These are phyloP conservation scores for Hura crepitans DNA, from an alignment of 441 rosid genomes.

Conservation along the genomic window DNA sequence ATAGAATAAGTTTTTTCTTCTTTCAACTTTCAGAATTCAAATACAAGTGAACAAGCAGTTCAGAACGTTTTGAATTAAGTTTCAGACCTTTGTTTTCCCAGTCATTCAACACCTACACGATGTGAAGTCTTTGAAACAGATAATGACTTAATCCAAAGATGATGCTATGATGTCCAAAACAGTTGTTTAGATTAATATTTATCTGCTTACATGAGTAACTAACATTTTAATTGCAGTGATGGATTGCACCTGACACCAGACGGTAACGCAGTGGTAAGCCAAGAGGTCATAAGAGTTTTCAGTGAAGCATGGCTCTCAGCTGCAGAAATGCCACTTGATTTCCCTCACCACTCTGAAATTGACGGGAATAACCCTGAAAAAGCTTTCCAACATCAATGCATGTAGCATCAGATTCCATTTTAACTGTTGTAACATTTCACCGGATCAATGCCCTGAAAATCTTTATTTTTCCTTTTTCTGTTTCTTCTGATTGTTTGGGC, in stretches of 20 bases:
- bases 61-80: too few relatives aligned
- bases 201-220: background rate
- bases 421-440: background rate
- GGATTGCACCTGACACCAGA: conserved; percentile 78
- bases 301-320: conserved; percentile 65
- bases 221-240: conserved; percentile 45
- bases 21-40: background rate
- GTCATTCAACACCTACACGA: too few relatives aligned
- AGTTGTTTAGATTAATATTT: background rate
- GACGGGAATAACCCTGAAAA: conserved; percentile 62
- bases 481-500: background rate
- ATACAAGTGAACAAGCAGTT: too few relatives aligned
- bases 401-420: too few relatives aligned
- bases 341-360: conserved; percentile 68
- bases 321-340: conserved; percentile 73
- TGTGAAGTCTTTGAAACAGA: too few relatives aligned
- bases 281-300: conserved; percentile 53
- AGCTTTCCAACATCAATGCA: conserved; percentile 55
- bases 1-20: background rate
- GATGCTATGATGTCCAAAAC: background rate
- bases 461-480: background rate
- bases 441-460: too few relatives aligned
- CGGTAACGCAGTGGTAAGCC: conserved; percentile 66
- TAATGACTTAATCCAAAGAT: too few relatives aligned
- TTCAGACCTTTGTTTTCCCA: background rate